These are phyloP conservation scores for Salvia sclarea DNA, from an alignment of 305 asterid species.

Conservation along the genomic window DNA sequence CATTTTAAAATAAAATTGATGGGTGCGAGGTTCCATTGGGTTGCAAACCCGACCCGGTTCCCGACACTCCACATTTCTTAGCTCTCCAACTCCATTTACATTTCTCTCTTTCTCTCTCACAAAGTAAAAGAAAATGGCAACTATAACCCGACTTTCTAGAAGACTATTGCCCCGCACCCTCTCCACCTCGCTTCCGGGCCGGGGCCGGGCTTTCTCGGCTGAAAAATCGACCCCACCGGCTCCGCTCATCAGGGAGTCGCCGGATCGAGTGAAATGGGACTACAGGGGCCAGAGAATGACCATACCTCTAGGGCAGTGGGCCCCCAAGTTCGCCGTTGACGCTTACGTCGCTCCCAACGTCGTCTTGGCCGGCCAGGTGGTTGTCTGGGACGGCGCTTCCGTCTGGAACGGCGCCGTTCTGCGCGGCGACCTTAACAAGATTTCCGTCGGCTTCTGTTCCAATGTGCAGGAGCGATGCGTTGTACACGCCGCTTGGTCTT, in stretches of 20 bases:
- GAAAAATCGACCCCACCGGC: slow-evolving; percentile 35
- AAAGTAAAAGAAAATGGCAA: slow-evolving; percentile 38
- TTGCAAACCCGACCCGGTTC: neutral
- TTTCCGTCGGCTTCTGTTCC: slow-evolving; percentile 81
- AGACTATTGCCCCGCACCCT: slow-evolving; percentile 45
- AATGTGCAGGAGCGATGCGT: slow-evolving; percentile 92
- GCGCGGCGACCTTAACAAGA: slow-evolving; percentile 94
- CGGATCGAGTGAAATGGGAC: slow-evolving; percentile 95
- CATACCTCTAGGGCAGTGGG: slow-evolving; percentile 95
- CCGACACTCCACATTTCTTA: neutral
- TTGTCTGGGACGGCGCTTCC: slow-evolving; percentile 85
- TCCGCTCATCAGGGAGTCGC: slow-evolving; percentile 51
- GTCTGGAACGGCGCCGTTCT: slow-evolving; percentile 92
- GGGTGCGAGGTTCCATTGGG: too few species aligned
- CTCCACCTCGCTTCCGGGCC: slow-evolving; percentile 22
- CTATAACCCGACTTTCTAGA: slow-evolving; percentile 47
- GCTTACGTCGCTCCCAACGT: slow-evolving; percentile 97
- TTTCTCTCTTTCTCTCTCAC: neutral
- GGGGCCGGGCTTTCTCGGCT: slow-evolving; percentile 42
- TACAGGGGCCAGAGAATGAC: slow-evolving; percentile 82
- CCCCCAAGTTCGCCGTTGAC: slow-evolving; percentile 87
- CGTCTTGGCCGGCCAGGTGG: slow-evolving; percentile 95
- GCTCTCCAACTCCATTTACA: neutral
- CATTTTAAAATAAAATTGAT: too few species aligned
- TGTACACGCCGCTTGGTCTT: slow-evolving; percentile 94